These are phyloP conservation scores for Bacidia rubella DNA, from an alignment of 495 filamentous ascomycete species.

Conservation along the genomic window DNA sequence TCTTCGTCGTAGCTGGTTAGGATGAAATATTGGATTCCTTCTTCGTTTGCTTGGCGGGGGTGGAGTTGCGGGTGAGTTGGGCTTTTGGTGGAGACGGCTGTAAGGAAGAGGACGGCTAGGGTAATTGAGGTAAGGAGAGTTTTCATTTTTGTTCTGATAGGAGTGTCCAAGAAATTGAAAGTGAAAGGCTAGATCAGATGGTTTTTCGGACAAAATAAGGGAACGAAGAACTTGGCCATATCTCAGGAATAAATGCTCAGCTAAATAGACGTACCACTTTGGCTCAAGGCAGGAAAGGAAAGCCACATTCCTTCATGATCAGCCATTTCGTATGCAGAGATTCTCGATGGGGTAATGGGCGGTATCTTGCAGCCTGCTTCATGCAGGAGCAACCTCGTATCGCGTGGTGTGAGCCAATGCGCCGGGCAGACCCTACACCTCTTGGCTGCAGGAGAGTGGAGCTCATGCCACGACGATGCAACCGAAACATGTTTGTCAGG, in stretches of 20 bases:
- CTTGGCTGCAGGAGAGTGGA: neutral
- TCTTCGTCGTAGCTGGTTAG: neutral
- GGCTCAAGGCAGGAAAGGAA: neutral
- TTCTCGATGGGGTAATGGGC: neutral
- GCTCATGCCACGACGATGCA: neutral
- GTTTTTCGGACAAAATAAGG: neutral
- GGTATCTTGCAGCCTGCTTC: neutral
- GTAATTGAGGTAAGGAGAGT: neutral
- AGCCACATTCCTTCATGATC: neutral
- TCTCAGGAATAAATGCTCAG: neutral
- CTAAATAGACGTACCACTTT: neutral
- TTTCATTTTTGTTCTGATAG: neutral
- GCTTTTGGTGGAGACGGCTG: neutral
- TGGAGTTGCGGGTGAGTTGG: neutral
- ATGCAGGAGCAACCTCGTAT: neutral
- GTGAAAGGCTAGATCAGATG: neutral
- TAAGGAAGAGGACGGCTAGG: neutral
- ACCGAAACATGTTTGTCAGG: neutral
- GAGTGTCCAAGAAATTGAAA: neutral
- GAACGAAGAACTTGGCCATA: neutral
- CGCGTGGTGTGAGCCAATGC: neutral
- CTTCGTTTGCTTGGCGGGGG: neutral
- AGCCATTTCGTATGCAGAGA: neutral
- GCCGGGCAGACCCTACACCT: neutral
- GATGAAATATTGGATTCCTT: neutral